These are phyloP conservation scores for Cryptococcus sp. DNA, from an alignment of 1,284 basidiomycete species.

Conservation along the genomic window DNA sequence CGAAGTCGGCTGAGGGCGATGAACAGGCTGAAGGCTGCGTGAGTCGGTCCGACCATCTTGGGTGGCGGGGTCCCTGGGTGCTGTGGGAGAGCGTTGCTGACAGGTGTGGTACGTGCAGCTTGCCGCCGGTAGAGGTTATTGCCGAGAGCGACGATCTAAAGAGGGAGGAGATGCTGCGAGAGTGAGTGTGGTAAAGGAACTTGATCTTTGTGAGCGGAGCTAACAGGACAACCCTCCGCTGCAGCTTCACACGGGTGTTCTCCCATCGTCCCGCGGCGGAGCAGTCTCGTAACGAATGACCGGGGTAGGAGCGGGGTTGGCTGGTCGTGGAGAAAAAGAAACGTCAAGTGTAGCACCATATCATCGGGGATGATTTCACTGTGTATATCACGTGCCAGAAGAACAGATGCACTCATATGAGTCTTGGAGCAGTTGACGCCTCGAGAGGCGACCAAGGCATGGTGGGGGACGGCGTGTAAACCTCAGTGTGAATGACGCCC, in stretches of 20 bases:
- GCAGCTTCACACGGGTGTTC: conserved; percentile 20
- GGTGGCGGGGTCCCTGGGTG: not conserved
- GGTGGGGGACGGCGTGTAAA: too few species aligned
- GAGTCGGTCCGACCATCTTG: conserved; percentile 14
- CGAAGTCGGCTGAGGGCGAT: conserved; percentile 73
- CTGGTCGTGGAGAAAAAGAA: too few species aligned
- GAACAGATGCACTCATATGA: too few species aligned
- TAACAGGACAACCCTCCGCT: not conserved
- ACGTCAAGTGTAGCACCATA: too few species aligned
- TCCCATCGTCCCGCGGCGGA: conserved; percentile 8
- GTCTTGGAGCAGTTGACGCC: too few species aligned
- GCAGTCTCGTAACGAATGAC: not conserved
- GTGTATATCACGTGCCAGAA: too few species aligned
- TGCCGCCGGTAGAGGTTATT: conserved; percentile 24
- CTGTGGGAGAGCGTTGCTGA: not conserved
- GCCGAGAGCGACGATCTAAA: conserved; percentile 22
- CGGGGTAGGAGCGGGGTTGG: too few species aligned
- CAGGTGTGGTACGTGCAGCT: conserved; percentile 12
- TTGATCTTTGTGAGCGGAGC: too few species aligned
- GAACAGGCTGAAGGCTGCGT: conserved; percentile 57
- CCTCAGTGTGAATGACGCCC: too few species aligned
- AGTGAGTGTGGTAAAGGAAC: conserved; percentile 23
- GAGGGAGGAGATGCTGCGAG: conserved; percentile 34
- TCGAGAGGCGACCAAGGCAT: too few species aligned
- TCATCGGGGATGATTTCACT: too few species aligned